A percentile compares a stretch with the other conserved stretches of the same genome.
These are phyloP conservation scores for Suillus subalutaceus DNA, from an alignment of 768 basidiomycete species.

Conservation along the genomic window DNA sequence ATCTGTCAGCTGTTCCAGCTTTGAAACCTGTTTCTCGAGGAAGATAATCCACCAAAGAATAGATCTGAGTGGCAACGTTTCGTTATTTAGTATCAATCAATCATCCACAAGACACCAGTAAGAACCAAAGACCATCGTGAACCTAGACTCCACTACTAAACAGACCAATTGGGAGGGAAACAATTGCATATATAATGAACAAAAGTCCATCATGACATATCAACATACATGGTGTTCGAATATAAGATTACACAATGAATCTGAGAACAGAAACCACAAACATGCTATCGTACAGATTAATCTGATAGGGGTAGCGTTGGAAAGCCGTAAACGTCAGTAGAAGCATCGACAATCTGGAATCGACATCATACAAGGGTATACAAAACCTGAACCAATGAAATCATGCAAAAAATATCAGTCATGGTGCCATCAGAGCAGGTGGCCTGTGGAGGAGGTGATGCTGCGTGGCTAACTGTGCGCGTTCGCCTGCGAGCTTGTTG, in stretches of 20 bases:
- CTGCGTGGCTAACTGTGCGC: slow-evolving; percentile 39
- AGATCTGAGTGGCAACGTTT: background rate
- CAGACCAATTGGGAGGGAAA: background rate
- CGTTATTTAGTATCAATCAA: background rate
- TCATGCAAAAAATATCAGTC: slow-evolving; percentile 5
- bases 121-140: background rate
- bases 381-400: slow-evolving; percentile 2
- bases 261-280: background rate
- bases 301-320: slow-evolving; percentile 6
- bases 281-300: slow-evolving; percentile 11
- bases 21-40: background rate
- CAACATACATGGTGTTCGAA: background rate
- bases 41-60: background rate
- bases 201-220: background rate
- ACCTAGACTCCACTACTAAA: background rate
- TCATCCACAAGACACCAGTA: background rate
- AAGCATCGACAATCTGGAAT: slow-evolving; percentile 1
- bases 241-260: background rate
- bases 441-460: slow-evolving; percentile 35
- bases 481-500: slow-evolving; percentile 75
- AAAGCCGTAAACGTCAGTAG: slow-evolving; percentile 9
- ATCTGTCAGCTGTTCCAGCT: background rate
- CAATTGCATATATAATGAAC: background rate
- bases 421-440: slow-evolving; percentile 33
- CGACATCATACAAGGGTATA: slow-evolving; percentile 8